Percentiles rank a stretch among this genome's conserved stretches.
phyloP scores from a whole-genome alignment of 1,284 basidiomycete species.

The Ustilago hordei region DNA sequence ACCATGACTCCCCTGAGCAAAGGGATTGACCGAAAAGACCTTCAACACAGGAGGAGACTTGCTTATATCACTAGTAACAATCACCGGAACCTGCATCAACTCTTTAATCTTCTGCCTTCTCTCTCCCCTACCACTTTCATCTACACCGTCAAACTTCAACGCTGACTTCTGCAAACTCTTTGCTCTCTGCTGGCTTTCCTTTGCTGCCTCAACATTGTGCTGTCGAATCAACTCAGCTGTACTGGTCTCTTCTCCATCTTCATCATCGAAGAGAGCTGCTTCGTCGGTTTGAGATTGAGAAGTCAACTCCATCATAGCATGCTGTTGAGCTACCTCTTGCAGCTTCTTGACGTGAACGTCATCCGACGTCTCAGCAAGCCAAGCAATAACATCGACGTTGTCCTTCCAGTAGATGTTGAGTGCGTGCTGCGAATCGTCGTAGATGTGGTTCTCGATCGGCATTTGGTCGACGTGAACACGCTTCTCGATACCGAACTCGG shows the following conservation, averaged over 20 bases:
- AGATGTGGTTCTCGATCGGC: slow-evolving; percentile 86
- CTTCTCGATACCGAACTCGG: slow-evolving; percentile 97
- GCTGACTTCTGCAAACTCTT: slow-evolving; percentile 46
- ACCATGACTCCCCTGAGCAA: slow-evolving; percentile 11
- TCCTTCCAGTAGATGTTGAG: slow-evolving; percentile 81
- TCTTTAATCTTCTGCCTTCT: slow-evolving; percentile 58
- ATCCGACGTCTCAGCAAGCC: slow-evolving; percentile 87
- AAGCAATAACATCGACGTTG: slow-evolving; percentile 83
- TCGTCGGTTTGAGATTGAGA: slow-evolving; percentile 61
- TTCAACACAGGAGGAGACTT: slow-evolving; percentile 67
- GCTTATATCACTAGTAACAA: slow-evolving; percentile 62
- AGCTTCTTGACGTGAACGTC: slow-evolving; percentile 73
- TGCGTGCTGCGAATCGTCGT: slow-evolving; percentile 89
- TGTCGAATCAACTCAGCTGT: slow-evolving; percentile 46
- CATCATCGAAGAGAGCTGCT: slow-evolving; percentile 63
- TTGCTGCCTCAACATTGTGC: slow-evolving; percentile 51
- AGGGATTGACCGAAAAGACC: slow-evolving; percentile 55
- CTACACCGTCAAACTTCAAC: slow-evolving; percentile 46
- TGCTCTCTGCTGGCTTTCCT: slow-evolving; percentile 40
- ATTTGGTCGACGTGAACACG: slow-evolving; percentile 98
- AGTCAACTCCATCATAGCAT: slow-evolving; percentile 59
- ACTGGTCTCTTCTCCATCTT: slow-evolving; percentile 40
- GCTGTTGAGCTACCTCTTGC: slow-evolving; percentile 54
- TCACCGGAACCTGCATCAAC: slow-evolving; percentile 58
- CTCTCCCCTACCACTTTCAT: slow-evolving; percentile 24